Percentiles rank a stretch among this genome's conserved stretches.
These are phyloP conservation scores for Alternaria sp. DNA, from an alignment of 2,329 filamentous ascomycete species.

Conservation along the genomic window DNA sequence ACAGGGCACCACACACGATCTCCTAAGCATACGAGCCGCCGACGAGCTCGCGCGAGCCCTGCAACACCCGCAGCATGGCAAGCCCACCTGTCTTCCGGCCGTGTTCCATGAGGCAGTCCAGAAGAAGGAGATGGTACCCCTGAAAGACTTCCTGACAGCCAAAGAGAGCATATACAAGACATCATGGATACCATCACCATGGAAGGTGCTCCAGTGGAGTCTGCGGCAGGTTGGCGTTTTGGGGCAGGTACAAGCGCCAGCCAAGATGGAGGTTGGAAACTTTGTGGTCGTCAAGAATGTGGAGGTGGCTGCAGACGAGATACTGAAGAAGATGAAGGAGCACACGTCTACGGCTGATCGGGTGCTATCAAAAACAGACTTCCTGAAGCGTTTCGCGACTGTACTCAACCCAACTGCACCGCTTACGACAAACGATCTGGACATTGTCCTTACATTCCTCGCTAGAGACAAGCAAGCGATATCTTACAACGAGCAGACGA, in stretches of 20 bases:
- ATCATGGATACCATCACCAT: constrained; percentile 74
- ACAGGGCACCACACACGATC: constrained; percentile 51
- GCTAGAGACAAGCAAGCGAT: constrained; percentile 72
- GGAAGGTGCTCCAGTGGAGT: constrained; percentile 78
- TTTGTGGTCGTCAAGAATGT: constrained; percentile 73
- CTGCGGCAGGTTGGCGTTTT: constrained; percentile 70
- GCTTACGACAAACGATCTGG: constrained; percentile 70
- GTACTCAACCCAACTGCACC: constrained; percentile 35
- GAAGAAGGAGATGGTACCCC: constrained; percentile 72
- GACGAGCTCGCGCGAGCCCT: constrained; percentile 74
- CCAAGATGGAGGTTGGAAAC: constrained; percentile 66
- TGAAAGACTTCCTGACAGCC: constrained; percentile 71
- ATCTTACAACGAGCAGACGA: constrained; percentile 76
- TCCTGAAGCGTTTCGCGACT: constrained; percentile 43
- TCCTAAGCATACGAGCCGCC: constrained; percentile 61
- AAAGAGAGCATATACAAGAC: constrained; percentile 76
- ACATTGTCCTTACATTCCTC: constrained; percentile 67
- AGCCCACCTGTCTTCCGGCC: constrained; percentile 79
- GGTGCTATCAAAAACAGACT: constrained; percentile 47
- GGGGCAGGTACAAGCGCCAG: constrained; percentile 57
- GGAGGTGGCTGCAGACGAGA: constrained; percentile 60
- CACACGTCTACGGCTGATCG: constrained; percentile 47
- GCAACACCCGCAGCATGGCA: constrained; percentile 79
- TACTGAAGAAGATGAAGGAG: constrained; percentile 49
- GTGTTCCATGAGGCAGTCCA: constrained; percentile 80